Percentiles rank a stretch among this genome's conserved stretches.
Conservation (phyloP, 2,329 filamentous ascomycete species). For the Diaporthe destruens region DNA sequence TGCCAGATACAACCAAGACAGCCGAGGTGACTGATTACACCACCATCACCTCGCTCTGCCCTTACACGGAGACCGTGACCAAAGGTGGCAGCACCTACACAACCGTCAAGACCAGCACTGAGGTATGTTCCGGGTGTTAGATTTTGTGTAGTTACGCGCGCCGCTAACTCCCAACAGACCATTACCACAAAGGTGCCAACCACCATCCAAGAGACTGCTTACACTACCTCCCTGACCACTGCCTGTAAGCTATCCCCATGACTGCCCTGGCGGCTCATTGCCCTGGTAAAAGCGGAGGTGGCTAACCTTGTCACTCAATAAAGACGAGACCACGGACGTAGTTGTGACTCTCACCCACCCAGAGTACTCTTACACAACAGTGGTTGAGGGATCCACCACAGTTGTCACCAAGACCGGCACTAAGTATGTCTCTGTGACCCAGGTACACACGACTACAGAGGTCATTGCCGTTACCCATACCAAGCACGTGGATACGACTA, state of each 20-base stretch:
- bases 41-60: conserved; percentile 31
- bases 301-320: conserved; percentile 30
- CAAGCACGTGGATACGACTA: conserved; percentile 54
- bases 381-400: conserved; percentile 56
- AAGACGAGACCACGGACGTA: conserved; percentile 52
- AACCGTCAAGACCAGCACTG: conserved; percentile 40
- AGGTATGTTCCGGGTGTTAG: background rate
- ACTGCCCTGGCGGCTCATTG: background rate
- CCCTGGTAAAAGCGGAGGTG: background rate
- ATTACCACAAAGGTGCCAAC: conserved; percentile 43
- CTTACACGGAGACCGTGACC: conserved; percentile 37
- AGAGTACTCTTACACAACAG: conserved; percentile 58
- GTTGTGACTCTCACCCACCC: conserved; percentile 55
- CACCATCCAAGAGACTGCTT: conserved; percentile 45
- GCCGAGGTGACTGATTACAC: conserved; percentile 27
- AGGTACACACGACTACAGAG: conserved; percentile 47
- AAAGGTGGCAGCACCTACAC: conserved; percentile 41
- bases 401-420: conserved; percentile 58
- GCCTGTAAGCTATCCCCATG: conserved; percentile 34
- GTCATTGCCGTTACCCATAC: conserved; percentile 58
- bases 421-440: conserved; percentile 54
- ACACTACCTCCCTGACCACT: conserved; percentile 53
- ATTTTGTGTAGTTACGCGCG: background rate
- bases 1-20: conserved; percentile 36
- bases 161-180: conserved; percentile 20